A percentile compares a stretch with the other conserved stretches of the same genome.
Evolutionary conservation across 176 grass and related monocot species (phyloP).

Genomic region (Zoysia japonica): DNA sequence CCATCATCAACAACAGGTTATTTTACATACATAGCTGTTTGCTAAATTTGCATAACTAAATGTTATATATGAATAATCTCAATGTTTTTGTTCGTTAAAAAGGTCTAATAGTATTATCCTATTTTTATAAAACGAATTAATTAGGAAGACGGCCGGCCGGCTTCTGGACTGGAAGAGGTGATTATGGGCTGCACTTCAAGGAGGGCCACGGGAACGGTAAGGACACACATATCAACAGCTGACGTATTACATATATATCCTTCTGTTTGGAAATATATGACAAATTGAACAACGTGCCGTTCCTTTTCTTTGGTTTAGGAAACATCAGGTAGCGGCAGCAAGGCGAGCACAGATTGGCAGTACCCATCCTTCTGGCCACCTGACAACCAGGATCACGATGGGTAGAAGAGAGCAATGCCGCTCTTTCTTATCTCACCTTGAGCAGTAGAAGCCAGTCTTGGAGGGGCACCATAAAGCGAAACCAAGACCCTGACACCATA

Average conservation of each 20-base stretch:
- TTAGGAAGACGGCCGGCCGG: constrained; percentile 49
- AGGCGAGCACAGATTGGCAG: constrained; percentile 61
- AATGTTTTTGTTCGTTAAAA: neutral
- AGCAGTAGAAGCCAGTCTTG: constrained; percentile 25
- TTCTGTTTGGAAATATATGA: no score
- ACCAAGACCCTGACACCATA: constrained; percentile 44
- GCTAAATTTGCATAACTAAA: neutral
- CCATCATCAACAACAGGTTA: constrained; percentile 16
- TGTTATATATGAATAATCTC: neutral
- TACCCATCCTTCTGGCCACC: constrained; percentile 72
- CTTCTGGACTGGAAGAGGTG: constrained; percentile 74
- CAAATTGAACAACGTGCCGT: no score
- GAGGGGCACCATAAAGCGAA: constrained; percentile 33
- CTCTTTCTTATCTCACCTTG: neutral
- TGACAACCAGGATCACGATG: constrained; percentile 65
- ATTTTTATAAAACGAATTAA: constrained; percentile 1
- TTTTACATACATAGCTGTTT: neutral
- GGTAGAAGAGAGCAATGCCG: constrained; percentile 38
- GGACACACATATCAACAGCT: neutral
- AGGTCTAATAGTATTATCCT: neutral
- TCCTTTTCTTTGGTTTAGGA: constrained; percentile 43
- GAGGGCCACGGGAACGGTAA: constrained; percentile 62
- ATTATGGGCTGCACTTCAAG: constrained; percentile 73
- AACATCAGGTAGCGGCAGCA: constrained; percentile 50
- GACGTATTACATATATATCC: neutral